phyloP scores from a whole-genome alignment of 139 green algal genomes.

The Yamagishiella unicocca region DNA sequence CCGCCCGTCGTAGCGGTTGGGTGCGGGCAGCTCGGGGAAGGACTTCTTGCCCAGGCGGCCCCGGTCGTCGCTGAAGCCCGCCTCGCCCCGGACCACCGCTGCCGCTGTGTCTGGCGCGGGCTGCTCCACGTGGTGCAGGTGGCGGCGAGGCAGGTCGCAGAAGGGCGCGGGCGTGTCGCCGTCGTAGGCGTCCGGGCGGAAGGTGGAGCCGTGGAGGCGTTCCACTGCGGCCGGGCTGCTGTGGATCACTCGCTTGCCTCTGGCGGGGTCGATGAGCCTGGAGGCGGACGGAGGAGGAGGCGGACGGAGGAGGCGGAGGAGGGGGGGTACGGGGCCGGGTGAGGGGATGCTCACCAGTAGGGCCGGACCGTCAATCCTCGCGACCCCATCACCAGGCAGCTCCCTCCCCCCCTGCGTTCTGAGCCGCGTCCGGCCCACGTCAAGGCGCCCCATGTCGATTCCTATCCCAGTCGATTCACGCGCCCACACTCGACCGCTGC shows the following conservation, averaged over 20 bases:
- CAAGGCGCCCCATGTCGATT: no score
- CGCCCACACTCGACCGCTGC: no score
- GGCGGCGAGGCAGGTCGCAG: conserved; percentile 25
- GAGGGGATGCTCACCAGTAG: no score
- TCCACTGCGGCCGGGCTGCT: conserved; percentile 6
- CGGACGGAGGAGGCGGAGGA: no score
- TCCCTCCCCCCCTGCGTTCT: no score
- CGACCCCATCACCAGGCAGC: no score
- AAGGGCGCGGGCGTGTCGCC: neutral
- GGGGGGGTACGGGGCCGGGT: no score
- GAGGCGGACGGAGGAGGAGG: no score
- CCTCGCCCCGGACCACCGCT: conserved; percentile 7
- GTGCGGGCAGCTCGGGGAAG: neutral
- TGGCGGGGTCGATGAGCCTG: conserved; percentile 56
- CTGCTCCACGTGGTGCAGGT: conserved; percentile 22
- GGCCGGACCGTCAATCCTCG: no score
- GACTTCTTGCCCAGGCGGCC: neutral
- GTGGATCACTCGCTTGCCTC: conserved; percentile 7
- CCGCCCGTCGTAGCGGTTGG: conserved; percentile 13
- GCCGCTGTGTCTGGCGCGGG: conserved; percentile 29
- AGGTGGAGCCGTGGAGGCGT: conserved; percentile 39
- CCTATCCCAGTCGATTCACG: no score
- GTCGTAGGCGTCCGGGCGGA: conserved; percentile 44
- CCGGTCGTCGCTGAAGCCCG: conserved; percentile 17
- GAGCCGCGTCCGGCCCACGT: no score